Conservation (phyloP, 257 asterid species). For the Anisodus tanguticus region DNA sequence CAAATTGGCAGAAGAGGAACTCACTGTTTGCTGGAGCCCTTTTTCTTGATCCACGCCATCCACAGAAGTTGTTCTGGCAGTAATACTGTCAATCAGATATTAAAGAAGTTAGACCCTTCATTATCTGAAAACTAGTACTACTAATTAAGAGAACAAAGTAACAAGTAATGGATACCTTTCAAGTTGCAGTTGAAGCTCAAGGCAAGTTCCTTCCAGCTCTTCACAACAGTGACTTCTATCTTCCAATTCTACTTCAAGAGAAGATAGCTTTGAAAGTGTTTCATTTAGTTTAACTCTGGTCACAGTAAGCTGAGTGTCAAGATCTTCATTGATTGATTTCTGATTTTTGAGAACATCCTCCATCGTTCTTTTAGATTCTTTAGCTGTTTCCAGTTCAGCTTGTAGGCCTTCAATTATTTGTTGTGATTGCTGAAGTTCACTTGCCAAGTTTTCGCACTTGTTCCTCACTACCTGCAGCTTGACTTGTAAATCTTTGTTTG, state of each 20-base stretch:
- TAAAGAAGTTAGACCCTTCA: neutral
- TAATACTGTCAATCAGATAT: conserved; percentile 49
- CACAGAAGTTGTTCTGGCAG: conserved; percentile 37
- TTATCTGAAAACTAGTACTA: neutral
- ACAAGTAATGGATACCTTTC: conserved; percentile 55
- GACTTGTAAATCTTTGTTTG: conserved; percentile 23
- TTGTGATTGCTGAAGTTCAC: conserved; percentile 43
- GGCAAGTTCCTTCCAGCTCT: conserved; percentile 76
- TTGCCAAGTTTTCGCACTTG: conserved; percentile 38
- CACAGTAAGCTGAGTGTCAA: conserved; percentile 67
- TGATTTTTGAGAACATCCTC: conserved; percentile 73
- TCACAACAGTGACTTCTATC: conserved; percentile 63
- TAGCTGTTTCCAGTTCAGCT: conserved; percentile 48
- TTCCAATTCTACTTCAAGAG: conserved; percentile 74
- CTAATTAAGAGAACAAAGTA: conserved; percentile 10
- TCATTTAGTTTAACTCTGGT: conserved; percentile 54
- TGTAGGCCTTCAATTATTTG: conserved; percentile 37
- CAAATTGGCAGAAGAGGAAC: conserved; percentile 35
- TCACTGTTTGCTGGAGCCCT: conserved; percentile 62
- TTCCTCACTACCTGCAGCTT: conserved; percentile 39
- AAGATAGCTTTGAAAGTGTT: conserved; percentile 57
- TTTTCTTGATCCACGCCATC: conserved; percentile 51
- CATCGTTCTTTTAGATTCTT: conserved; percentile 51
- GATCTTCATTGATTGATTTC: conserved; percentile 68
- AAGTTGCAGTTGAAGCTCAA: conserved; percentile 89